Conservation (phyloP, 352 stramenopile species). For the Globisporangium rhizosaccharum region DNA sequence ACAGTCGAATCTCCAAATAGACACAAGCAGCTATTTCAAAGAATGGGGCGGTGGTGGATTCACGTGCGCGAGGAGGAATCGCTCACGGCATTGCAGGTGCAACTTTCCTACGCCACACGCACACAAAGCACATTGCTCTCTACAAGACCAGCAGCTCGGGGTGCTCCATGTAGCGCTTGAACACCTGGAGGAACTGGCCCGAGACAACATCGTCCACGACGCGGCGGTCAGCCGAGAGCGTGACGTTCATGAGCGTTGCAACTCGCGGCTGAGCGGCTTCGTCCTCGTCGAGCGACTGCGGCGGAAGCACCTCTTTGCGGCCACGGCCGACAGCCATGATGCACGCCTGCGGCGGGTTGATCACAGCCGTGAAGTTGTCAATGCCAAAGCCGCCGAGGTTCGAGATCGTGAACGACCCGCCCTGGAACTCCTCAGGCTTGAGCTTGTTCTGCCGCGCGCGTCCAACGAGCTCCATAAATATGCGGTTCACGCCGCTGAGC, state of each 20-base stretch:
- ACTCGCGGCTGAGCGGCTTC: constrained; percentile 82
- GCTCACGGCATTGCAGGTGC: not conserved
- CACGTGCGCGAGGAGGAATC: not conserved
- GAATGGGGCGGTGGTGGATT: too few species aligned
- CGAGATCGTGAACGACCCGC: constrained; percentile 98
- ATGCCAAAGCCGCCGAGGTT: constrained; percentile 99
- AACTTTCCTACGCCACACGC: not conserved
- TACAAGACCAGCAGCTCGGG: constrained; percentile 88
- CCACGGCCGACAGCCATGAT: constrained; percentile 98
- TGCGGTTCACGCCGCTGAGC: constrained; percentile 92
- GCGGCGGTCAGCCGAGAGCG: constrained; percentile 94
- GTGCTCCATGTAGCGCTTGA: constrained; percentile 96
- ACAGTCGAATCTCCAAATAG: too few species aligned
- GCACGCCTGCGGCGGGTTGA: constrained; percentile 97
- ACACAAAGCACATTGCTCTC: not conserved
- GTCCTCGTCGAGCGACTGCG: constrained; percentile 30
- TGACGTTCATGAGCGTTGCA: constrained; percentile 93
- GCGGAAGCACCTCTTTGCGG: constrained; percentile 78
- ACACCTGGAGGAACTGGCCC: constrained; percentile 93
- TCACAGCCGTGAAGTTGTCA: constrained; percentile 96
- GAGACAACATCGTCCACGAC: constrained; percentile 97
- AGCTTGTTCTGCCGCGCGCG: constrained; percentile 95
- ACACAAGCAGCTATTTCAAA: too few species aligned
- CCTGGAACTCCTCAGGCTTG: constrained; percentile 98
- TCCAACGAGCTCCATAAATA: constrained; percentile 96